Conservation (phyloP, 2,329 filamentous ascomycete genomes). For the Pseudogymnoascus sp. region DNA sequence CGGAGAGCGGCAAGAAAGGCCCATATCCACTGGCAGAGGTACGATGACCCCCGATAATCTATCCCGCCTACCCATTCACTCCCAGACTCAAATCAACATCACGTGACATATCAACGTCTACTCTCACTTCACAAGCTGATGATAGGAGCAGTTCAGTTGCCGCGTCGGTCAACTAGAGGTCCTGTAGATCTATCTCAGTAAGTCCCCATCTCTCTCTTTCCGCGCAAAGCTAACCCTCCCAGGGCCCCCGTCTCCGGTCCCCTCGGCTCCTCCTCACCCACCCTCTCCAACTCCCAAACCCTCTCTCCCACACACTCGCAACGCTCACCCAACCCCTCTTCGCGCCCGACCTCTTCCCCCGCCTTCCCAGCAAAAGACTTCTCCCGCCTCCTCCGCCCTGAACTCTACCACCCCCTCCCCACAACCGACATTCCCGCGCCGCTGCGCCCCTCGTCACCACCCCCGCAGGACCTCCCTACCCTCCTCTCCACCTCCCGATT, state of each 20-base stretch:
- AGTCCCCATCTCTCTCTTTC: conserved; percentile 25
- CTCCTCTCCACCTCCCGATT: conserved; percentile 70
- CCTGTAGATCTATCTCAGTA: conserved; percentile 72
- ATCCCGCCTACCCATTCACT: not conserved
- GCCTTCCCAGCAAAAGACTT: conserved; percentile 58
- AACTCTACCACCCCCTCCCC: conserved; percentile 75
- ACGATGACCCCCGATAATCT: not conserved
- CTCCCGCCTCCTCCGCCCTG: conserved; percentile 66
- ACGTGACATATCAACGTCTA: not conserved
- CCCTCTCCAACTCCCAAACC: conserved; percentile 17
- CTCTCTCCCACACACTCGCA: conserved; percentile 19
- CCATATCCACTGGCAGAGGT: not conserved
- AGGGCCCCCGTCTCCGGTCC: conserved; percentile 16
- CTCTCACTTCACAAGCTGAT: conserved; percentile 6
- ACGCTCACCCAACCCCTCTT: conserved; percentile 20
- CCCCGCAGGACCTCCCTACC: conserved; percentile 55
- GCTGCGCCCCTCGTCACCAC: conserved; percentile 57
- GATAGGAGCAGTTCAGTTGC: conserved; percentile 20
- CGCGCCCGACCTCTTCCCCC: conserved; percentile 25
- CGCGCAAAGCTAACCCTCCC: conserved; percentile 8
- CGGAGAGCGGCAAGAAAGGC: conserved; percentile 1
- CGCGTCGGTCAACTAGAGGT: conserved; percentile 65
- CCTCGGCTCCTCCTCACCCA: conserved; percentile 18
- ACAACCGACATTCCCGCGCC: conserved; percentile 50
- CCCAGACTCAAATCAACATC: not conserved